Evolutionary conservation across 108 stramenopile genomes (phyloP).

Genomic region (Thalassiosira profunda): DNA sequence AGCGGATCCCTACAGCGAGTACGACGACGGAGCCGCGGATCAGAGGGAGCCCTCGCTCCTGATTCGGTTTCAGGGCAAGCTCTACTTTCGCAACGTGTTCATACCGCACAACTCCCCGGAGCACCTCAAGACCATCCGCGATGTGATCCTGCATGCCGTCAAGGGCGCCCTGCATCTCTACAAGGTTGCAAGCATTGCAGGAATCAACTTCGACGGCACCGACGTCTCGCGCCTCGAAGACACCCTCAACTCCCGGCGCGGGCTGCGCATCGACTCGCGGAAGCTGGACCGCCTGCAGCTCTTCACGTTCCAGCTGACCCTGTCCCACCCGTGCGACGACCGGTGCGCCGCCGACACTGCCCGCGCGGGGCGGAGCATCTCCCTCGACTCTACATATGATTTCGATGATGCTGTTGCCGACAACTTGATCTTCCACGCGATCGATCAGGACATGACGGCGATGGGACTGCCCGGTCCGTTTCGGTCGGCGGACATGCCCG

Average conservation of each 20-base stretch:
- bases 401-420: slow-evolving; percentile 8
- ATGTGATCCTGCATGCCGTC: slow-evolving; percentile 3
- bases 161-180: background rate
- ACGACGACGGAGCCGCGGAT: too few relatives aligned
- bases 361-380: background rate
- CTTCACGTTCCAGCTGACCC: slow-evolving; percentile 1
- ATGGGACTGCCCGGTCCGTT: slow-evolving; percentile 15
- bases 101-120: background rate
- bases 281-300: slow-evolving; percentile 13
- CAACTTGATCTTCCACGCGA: background rate
- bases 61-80: slow-evolving; percentile 3
- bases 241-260: slow-evolving; percentile 6
- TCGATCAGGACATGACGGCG: slow-evolving; percentile 4
- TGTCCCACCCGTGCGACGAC: background rate
- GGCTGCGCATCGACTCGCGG: too few relatives aligned
- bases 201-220: slow-evolving; percentile 15
- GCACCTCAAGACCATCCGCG: slow-evolving; percentile 4
- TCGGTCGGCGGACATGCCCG: slow-evolving; percentile 7
- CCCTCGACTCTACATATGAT: background rate
- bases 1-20: too few relatives aligned
- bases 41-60: background rate
- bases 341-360: background rate
- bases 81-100: slow-evolving; percentile 24
- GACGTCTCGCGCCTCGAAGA: background rate
- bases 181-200: background rate